Base-by-base conservation (phyloP, 1,139 yeast genomes). In the Zygotorulaspora mrakii region DNA sequence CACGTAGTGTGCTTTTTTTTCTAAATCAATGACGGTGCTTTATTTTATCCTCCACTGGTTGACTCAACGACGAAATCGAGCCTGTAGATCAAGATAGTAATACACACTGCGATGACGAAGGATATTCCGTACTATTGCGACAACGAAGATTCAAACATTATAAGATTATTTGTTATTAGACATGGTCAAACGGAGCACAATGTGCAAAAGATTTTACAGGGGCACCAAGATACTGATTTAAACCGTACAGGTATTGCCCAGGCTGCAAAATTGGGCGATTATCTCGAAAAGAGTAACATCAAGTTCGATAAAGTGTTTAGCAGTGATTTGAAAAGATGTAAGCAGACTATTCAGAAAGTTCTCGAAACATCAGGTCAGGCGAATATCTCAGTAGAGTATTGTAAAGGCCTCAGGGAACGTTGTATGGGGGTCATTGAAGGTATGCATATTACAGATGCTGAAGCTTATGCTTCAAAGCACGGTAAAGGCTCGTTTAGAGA, bases 181-280 rank as follows among this genome's bases (percentile, higher is more conserved):
- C 95, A 85, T 54, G 95, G 94, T 2, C 91, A 82, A 58, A 85
- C 95, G 0, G 79, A 78, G 45, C 79, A 80, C 58, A 85, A 85
- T 57, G 68, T 71, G 16, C 59, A 71, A 45, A 79, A 77, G 59
- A 79, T 82, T 35, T 63, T 85, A 33, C 95, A 85, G 59, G 95
- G 95, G 2, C 94, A 85, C 56, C 54, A 53, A 36, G 65, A 85
- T 54, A 74, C 79, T 3, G 71, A 74, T 21, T 57, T 85, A 37
- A 84, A 85, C 53, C 69, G 62, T 0, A 69, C 67, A 2, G 95
- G 95, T 0, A 40, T 54, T 2, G 53, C 63, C 2, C 91, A 82
- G 55, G 83, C 87, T 1, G 50, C 57, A 28, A 58, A 65, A 45
- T 71, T 79, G 12, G 84, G 80, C 4, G 45, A 57, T 9, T 52